Conservation (phyloP, 2,329 filamentous ascomycete genomes). For the Tolypocladium ovalisporum region DNA sequence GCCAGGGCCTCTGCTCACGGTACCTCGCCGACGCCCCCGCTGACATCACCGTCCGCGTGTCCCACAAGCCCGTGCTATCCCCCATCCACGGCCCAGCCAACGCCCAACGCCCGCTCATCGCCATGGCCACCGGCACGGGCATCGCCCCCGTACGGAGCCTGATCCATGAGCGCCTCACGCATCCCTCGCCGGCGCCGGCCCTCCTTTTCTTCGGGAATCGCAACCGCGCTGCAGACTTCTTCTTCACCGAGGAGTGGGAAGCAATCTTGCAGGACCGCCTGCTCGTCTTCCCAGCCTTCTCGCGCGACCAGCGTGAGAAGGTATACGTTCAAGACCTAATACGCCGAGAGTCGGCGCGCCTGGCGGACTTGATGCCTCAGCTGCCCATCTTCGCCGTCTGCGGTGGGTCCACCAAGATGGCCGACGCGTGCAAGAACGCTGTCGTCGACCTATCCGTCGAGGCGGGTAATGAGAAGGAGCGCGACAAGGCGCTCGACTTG, state of each 20-base stretch:
- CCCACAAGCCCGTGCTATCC: conserved; percentile 35
- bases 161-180: conserved; percentile 56
- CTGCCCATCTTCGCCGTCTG: conserved; percentile 41
- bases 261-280: conserved; percentile 9
- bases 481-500: conserved; percentile 23
- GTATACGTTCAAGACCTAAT: conserved; percentile 47
- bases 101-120: conserved; percentile 48
- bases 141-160: conserved; percentile 75
- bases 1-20: conserved; percentile 81
- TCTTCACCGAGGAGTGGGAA: conserved; percentile 70
- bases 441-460: conserved; percentile 37
- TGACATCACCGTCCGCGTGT: conserved; percentile 50
- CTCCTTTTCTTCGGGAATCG: conserved; percentile 79
- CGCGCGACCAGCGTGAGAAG: conserved; percentile 35
- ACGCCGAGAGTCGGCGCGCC: conserved; percentile 25
- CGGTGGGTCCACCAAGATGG: conserved; percentile 48
- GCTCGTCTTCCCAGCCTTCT: conserved; percentile 33
- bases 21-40: conserved; percentile 60
- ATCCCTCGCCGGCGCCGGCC: conserved; percentile 23
- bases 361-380: conserved; percentile 22
- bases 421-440: conserved; percentile 39
- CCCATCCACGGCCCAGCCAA: conserved; percentile 27
- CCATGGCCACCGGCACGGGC: conserved; percentile 78
- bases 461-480: conserved; percentile 24
- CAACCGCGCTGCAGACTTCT: conserved; percentile 64